Evolutionary conservation across 169 alveolate species (phyloP).

Genomic region (Cryptosporidium xiaoi): DNA sequence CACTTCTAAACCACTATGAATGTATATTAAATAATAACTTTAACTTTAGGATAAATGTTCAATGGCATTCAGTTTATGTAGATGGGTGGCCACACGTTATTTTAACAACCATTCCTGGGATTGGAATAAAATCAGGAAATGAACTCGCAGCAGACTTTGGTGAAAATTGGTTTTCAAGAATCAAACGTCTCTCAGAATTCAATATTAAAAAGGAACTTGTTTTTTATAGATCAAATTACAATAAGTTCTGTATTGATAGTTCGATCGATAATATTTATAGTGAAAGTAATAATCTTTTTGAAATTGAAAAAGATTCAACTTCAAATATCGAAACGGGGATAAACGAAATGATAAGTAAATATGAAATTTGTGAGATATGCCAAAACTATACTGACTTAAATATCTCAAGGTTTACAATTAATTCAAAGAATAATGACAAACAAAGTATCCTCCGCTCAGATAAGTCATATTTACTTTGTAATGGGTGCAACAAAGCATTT

Average conservation of each 20-base stretch:
- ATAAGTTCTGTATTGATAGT: neutral
- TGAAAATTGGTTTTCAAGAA: conserved; percentile 88
- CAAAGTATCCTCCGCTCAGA: neutral
- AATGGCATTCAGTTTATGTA: conserved; percentile 89
- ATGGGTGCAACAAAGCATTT: conserved; percentile 78
- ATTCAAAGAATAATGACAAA: neutral
- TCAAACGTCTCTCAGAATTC: conserved; percentile 84
- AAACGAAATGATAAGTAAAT: conserved; percentile 11
- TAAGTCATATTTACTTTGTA: conserved; percentile 64
- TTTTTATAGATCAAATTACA: conserved; percentile 1
- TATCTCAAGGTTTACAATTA: neutral
- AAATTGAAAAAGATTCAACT: neutral
- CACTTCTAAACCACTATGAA: conserved; percentile 90
- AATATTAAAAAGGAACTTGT: conserved; percentile 81
- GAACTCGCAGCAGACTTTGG: conserved; percentile 93
- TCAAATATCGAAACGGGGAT: neutral
- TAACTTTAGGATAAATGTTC: conserved; percentile 85
- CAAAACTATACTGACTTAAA: neutral
- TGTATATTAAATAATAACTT: conserved; percentile 85
- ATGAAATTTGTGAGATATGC: conserved; percentile 66
- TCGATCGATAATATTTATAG: neutral
- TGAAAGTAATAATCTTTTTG: neutral
- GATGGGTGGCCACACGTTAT: conserved; percentile 91
- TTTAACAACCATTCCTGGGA: conserved; percentile 85
- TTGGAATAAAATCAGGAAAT: conserved; percentile 88